phyloP scores from a whole-genome alignment of 495 filamentous ascomycete genomes.

The Neurospora africana region DNA sequence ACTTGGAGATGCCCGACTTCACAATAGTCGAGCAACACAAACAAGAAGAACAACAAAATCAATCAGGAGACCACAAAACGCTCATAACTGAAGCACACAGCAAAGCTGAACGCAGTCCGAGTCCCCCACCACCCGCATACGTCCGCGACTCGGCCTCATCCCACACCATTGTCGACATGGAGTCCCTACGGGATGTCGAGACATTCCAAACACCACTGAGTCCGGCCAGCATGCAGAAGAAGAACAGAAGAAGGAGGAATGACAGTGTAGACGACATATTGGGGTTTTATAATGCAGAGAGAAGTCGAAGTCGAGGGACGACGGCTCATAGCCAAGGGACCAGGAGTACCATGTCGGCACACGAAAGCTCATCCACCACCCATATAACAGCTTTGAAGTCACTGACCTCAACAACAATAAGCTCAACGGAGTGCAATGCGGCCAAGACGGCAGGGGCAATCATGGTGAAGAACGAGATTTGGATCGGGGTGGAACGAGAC shows the following conservation, averaged over 20 bases:
- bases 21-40: constrained; percentile 17
- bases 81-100: background rate
- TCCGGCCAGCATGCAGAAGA: constrained; percentile 9
- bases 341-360: background rate
- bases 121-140: background rate
- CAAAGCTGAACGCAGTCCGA: background rate
- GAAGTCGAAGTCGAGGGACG: constrained; percentile 9
- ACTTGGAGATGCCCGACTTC: constrained; percentile 20
- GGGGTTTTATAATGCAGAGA: constrained; percentile 17
- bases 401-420: background rate
- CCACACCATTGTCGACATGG: constrained; percentile 12
- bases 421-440: background rate
- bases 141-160: constrained; percentile 17
- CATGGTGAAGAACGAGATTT: constrained; percentile 22
- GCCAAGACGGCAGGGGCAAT: constrained; percentile 9
- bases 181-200: constrained; percentile 2
- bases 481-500: constrained; percentile 12
- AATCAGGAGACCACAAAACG: background rate
- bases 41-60: background rate
- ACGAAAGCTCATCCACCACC: background rate
- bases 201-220: constrained; percentile 1
- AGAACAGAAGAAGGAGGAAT: constrained; percentile 5
- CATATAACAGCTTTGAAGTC: background rate
- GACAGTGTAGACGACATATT: constrained; percentile 28
- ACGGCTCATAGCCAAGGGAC: background rate